phyloP scores from a whole-genome alignment of 1,139 yeast genomes.

The Pichia sp. region DNA sequence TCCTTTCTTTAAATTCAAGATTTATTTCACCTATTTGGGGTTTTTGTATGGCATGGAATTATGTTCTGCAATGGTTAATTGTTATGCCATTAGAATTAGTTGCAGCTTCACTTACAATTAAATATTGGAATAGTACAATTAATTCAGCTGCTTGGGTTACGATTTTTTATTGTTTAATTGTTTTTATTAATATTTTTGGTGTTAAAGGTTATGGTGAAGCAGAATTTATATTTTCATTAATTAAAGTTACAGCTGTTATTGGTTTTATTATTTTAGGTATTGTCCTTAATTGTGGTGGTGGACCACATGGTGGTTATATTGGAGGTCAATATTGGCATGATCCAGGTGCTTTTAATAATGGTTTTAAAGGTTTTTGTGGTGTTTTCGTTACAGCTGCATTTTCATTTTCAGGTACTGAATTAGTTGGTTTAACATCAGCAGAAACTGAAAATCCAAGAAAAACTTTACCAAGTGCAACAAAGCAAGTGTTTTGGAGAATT shows the following conservation, averaged over 20 bases:
- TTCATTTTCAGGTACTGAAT: constrained; percentile 74
- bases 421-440: constrained; percentile 75
- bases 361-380: constrained; percentile 68
- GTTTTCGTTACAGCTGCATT: constrained; percentile 79
- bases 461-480: constrained; percentile 57
- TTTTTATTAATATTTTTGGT: constrained; percentile 49
- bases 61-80: constrained; percentile 57
- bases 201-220: constrained; percentile 60
- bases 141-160: constrained; percentile 60
- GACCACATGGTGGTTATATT: constrained; percentile 46
- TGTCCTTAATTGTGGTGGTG: constrained; percentile 61
- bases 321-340: constrained; percentile 54
- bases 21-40: constrained; percentile 66
- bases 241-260: constrained; percentile 52
- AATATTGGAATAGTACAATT: constrained; percentile 51
- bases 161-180: constrained; percentile 50
- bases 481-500: constrained; percentile 66
- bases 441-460: constrained; percentile 67
- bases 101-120: constrained; percentile 59
- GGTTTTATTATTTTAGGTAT: constrained; percentile 67
- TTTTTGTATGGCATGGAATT: constrained; percentile 67
- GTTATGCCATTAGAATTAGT: constrained; percentile 62
- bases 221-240: constrained; percentile 51
- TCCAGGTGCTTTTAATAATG: constrained; percentile 52
- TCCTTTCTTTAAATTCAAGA: constrained; percentile 52